Evolutionary conservation across 2,329 filamentous ascomycete genomes (phyloP).

Genomic region (Colletotrichum theobromicola): DNA sequence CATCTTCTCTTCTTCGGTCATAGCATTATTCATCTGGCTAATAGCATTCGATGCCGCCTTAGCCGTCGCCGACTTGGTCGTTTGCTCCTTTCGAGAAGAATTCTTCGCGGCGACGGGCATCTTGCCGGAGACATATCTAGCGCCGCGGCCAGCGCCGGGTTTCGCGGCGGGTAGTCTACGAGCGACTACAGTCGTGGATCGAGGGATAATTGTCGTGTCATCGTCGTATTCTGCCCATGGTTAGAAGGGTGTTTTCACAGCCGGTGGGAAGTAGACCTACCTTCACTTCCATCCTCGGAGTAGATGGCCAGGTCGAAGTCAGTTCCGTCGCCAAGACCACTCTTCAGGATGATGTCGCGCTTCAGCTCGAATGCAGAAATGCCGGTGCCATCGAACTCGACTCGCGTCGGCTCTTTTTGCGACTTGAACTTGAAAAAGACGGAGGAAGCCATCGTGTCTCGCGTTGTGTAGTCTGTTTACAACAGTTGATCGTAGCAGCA

Average conservation of each 20-base stretch:
- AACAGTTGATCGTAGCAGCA: constrained; percentile 6
- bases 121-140: constrained; percentile 94
- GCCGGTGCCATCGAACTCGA: constrained; percentile 96
- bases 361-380: constrained; percentile 99
- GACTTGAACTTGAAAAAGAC: constrained; percentile 99
- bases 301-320: constrained; percentile 97
- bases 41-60: constrained; percentile 64
- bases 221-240: constrained; percentile 84
- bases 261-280: constrained; percentile 56
- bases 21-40: constrained; percentile 73
- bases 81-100: constrained; percentile 68
- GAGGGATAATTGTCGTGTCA: constrained; percentile 95
- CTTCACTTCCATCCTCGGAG: constrained; percentile 89
- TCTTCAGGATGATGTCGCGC: constrained; percentile 95
- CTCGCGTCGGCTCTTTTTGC: constrained; percentile 90
- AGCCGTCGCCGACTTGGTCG: constrained; percentile 60
- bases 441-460: constrained; percentile 81
- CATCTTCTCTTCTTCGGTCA: constrained; percentile 94
- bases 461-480: background rate
- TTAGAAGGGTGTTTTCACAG: background rate
- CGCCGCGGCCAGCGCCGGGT: constrained; percentile 86
- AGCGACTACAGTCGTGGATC: constrained; percentile 92
- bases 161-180: constrained; percentile 83
- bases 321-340: constrained; percentile 90
- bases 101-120: constrained; percentile 91